Percentiles rank a stretch among this genome's conserved stretches.
phyloP scores from a whole-genome alignment of 768 basidiomycete species.

The Tricholoma matsutake region DNA sequence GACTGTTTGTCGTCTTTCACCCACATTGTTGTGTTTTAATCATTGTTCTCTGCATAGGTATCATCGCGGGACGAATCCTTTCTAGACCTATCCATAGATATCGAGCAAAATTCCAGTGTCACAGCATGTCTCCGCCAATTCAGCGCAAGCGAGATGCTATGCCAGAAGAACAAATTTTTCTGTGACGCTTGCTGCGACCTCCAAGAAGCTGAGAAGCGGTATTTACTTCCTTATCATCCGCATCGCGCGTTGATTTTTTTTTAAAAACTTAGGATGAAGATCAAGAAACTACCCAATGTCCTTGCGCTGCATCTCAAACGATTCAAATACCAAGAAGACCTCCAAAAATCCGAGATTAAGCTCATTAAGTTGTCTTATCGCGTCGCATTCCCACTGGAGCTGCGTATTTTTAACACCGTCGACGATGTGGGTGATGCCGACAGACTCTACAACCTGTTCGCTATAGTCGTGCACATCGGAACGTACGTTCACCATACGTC shows the following conservation, averaged over 20 bases:
- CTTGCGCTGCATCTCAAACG: conserved; percentile 95
- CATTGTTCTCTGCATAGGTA: conserved; percentile 41
- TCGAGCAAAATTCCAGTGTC: conserved; percentile 96
- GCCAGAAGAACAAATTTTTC: conserved; percentile 97
- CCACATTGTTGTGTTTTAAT: conserved; percentile 10
- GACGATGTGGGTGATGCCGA: conserved; percentile 93
- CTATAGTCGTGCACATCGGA: conserved; percentile 99
- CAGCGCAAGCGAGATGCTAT: conserved; percentile 97
- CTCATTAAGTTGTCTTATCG: conserved; percentile 97
- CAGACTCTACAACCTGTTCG: conserved; percentile 89
- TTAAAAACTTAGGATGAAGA: conserved; percentile 89
- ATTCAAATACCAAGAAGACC: conserved; percentile 97
- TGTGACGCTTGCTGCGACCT: conserved; percentile 96
- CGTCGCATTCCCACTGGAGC: conserved; percentile 93
- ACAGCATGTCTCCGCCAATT: conserved; percentile 96
- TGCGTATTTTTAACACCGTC: conserved; percentile 94
- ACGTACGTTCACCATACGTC: conserved; percentile 58
- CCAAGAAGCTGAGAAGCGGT: conserved; percentile 98
- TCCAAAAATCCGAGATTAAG: conserved; percentile 43
- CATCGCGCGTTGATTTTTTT: background rate
- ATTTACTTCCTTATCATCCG: conserved; percentile 22
- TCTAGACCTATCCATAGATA: conserved; percentile 98
- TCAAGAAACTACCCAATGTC: conserved; percentile 93
- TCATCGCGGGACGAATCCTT: conserved; percentile 95
- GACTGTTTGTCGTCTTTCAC: conserved; percentile 55